phyloP scores from a whole-genome alignment of 2,329 filamentous ascomycete genomes.

The Sporothrix dimorphospora region DNA sequence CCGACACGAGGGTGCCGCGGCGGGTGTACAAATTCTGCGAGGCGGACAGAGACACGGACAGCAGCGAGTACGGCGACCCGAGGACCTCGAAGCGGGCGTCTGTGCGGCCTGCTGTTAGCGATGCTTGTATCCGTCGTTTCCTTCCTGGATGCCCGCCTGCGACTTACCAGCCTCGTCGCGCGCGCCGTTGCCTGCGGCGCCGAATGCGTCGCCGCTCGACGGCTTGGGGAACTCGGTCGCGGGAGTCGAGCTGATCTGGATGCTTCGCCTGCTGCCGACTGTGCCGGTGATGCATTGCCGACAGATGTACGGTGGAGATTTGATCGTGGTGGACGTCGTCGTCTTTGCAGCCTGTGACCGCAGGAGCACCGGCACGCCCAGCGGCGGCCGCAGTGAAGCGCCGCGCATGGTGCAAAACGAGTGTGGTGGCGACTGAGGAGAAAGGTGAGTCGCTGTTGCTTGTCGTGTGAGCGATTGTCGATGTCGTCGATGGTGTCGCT shows the following conservation, averaged over 20 bases:
- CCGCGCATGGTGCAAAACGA: conserved; percentile 29
- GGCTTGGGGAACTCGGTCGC: conserved; percentile 56
- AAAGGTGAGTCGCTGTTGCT: conserved; percentile 17
- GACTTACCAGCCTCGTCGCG: conserved; percentile 57
- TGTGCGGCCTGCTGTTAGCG: conserved; percentile 48
- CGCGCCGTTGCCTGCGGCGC: conserved; percentile 49
- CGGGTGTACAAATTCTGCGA: conserved; percentile 93
- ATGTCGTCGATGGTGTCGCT: background rate
- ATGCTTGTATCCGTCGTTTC: too few species aligned
- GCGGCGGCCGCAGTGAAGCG: conserved; percentile 23
- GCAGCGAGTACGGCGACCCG: conserved; percentile 86
- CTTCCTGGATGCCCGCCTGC: too few species aligned
- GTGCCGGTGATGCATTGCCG: conserved; percentile 50
- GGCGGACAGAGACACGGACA: conserved; percentile 89
- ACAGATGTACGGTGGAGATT: conserved; percentile 49
- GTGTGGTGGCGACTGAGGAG: background rate
- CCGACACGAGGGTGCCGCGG: conserved; percentile 84
- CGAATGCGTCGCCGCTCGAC: conserved; percentile 57
- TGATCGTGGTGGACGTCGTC: background rate
- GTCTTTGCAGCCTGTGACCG: conserved; percentile 29
- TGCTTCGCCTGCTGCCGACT: conserved; percentile 43
- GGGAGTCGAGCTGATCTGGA: conserved; percentile 66
- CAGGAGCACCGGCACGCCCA: conserved; percentile 14
- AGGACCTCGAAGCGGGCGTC: conserved; percentile 95
- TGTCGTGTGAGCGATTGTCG: background rate